Conservation (phyloP, 169 alveolate species). For the Plasmodium yoelii region DNA sequence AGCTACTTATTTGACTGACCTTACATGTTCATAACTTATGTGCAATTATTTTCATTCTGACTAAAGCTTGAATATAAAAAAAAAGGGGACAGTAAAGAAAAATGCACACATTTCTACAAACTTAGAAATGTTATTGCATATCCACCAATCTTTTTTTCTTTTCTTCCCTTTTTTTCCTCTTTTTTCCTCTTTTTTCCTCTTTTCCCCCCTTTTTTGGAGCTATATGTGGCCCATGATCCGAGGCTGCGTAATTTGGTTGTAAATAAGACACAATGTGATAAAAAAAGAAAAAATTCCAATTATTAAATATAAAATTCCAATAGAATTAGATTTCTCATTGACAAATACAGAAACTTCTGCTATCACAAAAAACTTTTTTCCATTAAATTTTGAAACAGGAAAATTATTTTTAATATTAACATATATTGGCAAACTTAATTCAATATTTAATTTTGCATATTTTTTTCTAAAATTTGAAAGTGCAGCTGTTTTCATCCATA, state of each 20-base stretch:
- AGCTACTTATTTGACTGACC: no score
- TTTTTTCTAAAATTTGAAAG: constrained; percentile 83
- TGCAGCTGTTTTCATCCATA: constrained; percentile 90
- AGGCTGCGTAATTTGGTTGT: constrained; percentile 50
- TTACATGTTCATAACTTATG: no score
- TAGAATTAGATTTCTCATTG: constrained; percentile 45
- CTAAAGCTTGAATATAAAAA: not conserved
- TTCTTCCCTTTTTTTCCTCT: no score
- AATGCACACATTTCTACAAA: no score
- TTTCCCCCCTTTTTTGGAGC: no score
- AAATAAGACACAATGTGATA: constrained; percentile 33
- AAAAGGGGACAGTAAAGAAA: not conserved
- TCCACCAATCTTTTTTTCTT: no score
- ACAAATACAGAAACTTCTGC: constrained; percentile 68
- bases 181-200: no score
- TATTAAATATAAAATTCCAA: constrained; percentile 48
- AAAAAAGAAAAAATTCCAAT: constrained; percentile 48
- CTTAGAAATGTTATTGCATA: no score
- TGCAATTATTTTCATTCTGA: no score
- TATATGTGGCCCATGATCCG: constrained; percentile 55
- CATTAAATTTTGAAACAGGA: constrained; percentile 81
- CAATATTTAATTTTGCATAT: constrained; percentile 85
- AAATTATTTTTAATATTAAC: constrained; percentile 79
- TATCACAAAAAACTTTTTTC: constrained; percentile 82
- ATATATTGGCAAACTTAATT: constrained; percentile 81